Base-by-base conservation (phyloP, 2,329 filamentous ascomycete genomes). In the Macroventuria anomochaeta region DNA sequence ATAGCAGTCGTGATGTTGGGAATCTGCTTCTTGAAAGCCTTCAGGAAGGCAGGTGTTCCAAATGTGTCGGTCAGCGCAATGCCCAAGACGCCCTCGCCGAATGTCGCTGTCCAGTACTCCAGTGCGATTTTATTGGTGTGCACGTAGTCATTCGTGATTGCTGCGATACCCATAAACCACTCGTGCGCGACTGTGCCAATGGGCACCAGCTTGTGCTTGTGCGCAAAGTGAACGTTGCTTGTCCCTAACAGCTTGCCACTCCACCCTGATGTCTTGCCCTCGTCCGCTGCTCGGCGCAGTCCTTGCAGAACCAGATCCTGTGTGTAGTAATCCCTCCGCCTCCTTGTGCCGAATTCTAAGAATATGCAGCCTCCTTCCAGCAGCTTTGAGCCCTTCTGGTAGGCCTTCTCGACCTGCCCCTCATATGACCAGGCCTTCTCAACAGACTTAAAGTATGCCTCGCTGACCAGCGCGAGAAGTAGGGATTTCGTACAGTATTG, bases 131-230 rank as follows among this genome's bases (percentile, higher is more conserved):
- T 91, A 31, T 93, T 96, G 3, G 95, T 92, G 57, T 84, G 81
- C 63, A 85, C 83, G 71, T 99, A 99, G 75, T 97, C 85, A 58
- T 91, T 83, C 4, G 88, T 90, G 64, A 97, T 91, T 31, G 95
- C 93, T 0, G 95, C 95, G 58, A 96, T 93, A 34, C 91, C 93
- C 95, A 99, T 99, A 80, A 97, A 97, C 95, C 95, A 99, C 77
- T 99, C 95, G 70, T 99, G 95, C 0, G 95, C 95, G 2, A 91
- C 87, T 0, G 95, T 99, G 5, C 95, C 95, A 10, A 97, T 85
- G 0, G 95, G 92, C 3, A 86, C 79, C 38, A 97, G 85, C 37
- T 86, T 87, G 76, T 96, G 93, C 67, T 91, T 89, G 91, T 96
- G 96, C 10, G 95, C 95, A 62, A 99, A 86, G 73, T 97, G 93